Evolutionary conservation across 352 stramenopile genomes (phyloP), one percentile per base, ranked within the genome.

Genomic region (Pythium oligandrum): DNA sequence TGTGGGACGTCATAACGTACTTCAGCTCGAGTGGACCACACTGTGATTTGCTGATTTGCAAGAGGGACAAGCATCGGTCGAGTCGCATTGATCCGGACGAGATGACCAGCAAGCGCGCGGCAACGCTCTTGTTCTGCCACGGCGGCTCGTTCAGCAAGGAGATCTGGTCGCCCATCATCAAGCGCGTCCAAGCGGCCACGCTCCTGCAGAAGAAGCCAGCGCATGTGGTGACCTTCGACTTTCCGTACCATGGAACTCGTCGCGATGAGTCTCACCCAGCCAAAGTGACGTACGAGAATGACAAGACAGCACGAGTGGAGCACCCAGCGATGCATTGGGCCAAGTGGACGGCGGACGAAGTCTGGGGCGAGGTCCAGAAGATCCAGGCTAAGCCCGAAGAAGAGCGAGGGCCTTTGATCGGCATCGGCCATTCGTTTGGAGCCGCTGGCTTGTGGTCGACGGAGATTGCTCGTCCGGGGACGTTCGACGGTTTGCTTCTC

Each of bases 401-500:
- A 2, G 36, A 6, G 5, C 34, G 59, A 12, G 32, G 47, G 10
- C 60, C 73, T 33, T 47, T 87, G 36, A 72, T 85, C 42, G 76
- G 76, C 1, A 72, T 87, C 37, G 73, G 73, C 39, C 73, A 83
- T 12, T 83, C 73, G 1, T 66, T 83, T 58, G 73, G 70, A 2
- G 70, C 64, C 0, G 59, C 63, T 5, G 60, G 59, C 2, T 48
- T 78, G 17, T 78, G 61, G 70, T 48, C 48, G 6, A 47, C 55
- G 8, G 70, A 80, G 50, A 46, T 64, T 17, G 52, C 8, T 7
- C 63, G 47, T 33, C 68, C 73, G 1, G 73, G 69, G 4, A 78
- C 67, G 39, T 83, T 83, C 38, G 59, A 75, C 33, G 65, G 55
- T 0, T 53, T 83, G 1, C 54, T 79, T 26, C 48, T 81, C n/a